Base-by-base conservation (phyloP, 1,284 basidiomycete genomes). In the Trametes polyzona region DNA sequence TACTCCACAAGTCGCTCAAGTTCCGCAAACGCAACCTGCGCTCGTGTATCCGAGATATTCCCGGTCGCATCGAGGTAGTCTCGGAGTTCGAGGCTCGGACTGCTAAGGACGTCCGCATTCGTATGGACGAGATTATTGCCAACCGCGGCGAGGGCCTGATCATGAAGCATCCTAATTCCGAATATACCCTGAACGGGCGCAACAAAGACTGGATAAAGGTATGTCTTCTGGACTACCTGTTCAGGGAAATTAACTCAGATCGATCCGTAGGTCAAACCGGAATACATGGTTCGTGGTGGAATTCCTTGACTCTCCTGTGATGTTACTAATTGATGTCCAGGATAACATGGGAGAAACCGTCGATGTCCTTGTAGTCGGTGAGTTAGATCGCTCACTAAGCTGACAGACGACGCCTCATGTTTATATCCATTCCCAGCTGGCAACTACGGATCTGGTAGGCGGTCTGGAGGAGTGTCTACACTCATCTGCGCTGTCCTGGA, bases 151-250 rank as follows among this genome's bases (percentile, higher is more conserved):
- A 97, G 73, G 96, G 96, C 0, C 76, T 98, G 11, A 90, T 98
- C 4, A 81, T 98, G 58, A 98, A 98, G 73, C 89, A 93, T 65
- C 87, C 88, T 0, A 76, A 84, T 43, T 84, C 89, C 0, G 81
- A 86, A 57, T 98, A 98, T 71, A 78, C 85, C 12, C 76, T 96
- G 43, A 94, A 94, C 66, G 92, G 91, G 1, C 81, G 95, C 51
- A 93, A 90, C 64, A 83, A 86, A 67, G 90, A 93, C 65, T 98
- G 96, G 95, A 85, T 96, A 67, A 98, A 98, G 74, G 90, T 84
- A 37, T 17, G 69, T n/a, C n/a, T 21, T 30, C 6, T 11, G n/a
- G 4, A n/a, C n/a, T 84, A 37, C 17, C 69, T n/a, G 11, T 21
- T 30, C 6, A 4, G n/a, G 4, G 8, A 9, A 39, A 14, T 6